Conservation (phyloP, 208 protist species). For the Kentomonas sorsogonicus region DNA sequence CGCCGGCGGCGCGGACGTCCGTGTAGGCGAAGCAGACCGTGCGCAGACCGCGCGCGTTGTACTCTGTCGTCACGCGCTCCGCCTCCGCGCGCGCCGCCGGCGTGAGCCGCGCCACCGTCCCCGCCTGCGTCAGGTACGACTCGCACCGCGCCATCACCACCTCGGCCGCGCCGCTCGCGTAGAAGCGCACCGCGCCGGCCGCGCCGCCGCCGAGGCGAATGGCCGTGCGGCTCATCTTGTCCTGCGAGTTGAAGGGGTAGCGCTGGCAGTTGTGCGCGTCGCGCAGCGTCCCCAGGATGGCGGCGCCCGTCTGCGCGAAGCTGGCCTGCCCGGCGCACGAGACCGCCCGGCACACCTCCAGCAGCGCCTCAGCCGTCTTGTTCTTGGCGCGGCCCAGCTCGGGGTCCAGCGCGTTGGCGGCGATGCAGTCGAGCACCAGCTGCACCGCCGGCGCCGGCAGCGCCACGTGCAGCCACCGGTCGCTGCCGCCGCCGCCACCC, state of each 20-base stretch:
- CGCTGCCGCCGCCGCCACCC: constrained; percentile 1
- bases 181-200: constrained; percentile 25
- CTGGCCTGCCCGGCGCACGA: constrained; percentile 14
- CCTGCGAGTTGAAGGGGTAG: constrained; percentile 69
- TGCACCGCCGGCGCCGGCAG: constrained; percentile 24
- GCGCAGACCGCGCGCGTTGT: constrained; percentile 49
- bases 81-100: constrained; percentile 28
- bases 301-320: constrained; percentile 16
- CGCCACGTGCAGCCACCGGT: constrained; percentile 16
- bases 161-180: constrained; percentile 65
- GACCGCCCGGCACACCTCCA: constrained; percentile 25
- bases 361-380: constrained; percentile 66
- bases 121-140: constrained; percentile 31
- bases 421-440: constrained; percentile 58
- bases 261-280: constrained; percentile 38
- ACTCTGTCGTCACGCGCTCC: constrained; percentile 36
- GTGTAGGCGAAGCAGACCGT: constrained; percentile 69
- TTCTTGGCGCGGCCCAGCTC: constrained; percentile 47
- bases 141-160: constrained; percentile 43
- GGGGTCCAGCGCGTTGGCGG: constrained; percentile 52
- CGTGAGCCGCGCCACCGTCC: constrained; percentile 27
- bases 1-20: constrained; percentile 15
- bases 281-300: constrained; percentile 31
- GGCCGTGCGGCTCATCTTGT: constrained; percentile 60
- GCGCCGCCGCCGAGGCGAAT: constrained; percentile 20